Evolutionary conservation across 2,329 filamentous ascomycete genomes (phyloP), one percentile per base, ranked within the genome.

Genomic region (Biscogniauxia mediterranea): DNA sequence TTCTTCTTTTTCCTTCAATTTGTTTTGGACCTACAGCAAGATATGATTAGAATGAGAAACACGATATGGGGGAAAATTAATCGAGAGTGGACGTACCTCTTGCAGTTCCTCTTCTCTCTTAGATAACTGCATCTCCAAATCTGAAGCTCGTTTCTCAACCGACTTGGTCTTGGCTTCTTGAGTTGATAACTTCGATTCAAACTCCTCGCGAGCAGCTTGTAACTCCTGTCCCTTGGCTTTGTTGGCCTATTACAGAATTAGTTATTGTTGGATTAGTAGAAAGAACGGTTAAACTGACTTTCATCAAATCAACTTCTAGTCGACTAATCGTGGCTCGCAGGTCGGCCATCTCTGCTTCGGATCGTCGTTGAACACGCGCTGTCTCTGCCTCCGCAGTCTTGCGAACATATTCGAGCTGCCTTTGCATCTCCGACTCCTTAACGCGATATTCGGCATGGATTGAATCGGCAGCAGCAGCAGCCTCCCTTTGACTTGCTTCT

Each of bases 271-370:
- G 21, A 15, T 46, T 23, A 42, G 5, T 55, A 5, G 19, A 50
- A 32, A 15, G 7, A 32, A 32, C 3, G 7, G 5, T 13, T 53
- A 28, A 38, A 64, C 71, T 58, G 71, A 84, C 85, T 79, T 87
- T 88, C 74, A 85, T 80, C 13, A 89, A 66, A 66, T 87, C 84
- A 38, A 85, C 83, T 71, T 90, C 84, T 17, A 92, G 76, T 52
- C 82, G 81, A 58, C 82, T 84, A 26, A 89, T 73, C 13, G 71
- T 73, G 15, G 72, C 72, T 38, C 69, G 68, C 19, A 75, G 69
- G 57, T 71, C 74, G 38, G 70, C 73, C 65, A 69, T 70, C 53
- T 73, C 70, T 20, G 72, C 72, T 42, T 71, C 73, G 23, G 70
- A 68, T 61, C 70, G 68, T 58, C 69, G 64, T 51, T 71, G 71